Conservation (phyloP, 768 basidiomycete genomes). For the Russula foetens region DNA sequence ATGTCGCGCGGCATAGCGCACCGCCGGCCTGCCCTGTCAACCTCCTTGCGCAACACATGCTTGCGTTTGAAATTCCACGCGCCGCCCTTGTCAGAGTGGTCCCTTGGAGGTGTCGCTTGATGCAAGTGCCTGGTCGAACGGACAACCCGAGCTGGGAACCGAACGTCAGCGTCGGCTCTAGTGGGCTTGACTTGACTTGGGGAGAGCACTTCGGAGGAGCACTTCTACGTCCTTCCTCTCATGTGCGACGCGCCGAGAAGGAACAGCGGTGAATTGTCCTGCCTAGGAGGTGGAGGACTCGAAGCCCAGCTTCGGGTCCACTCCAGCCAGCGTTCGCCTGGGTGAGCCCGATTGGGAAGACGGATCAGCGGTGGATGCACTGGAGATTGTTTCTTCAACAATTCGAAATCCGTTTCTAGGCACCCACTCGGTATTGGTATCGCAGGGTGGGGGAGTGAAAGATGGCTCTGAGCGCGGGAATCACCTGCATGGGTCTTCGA, state of each 20-base stretch:
- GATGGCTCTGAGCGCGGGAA: neutral
- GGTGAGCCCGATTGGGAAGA: neutral
- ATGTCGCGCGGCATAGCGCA: slow-evolving; percentile 24
- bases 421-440: slow-evolving; percentile 9
- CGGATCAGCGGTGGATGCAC: neutral
- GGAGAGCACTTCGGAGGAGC: slow-evolving; percentile 51
- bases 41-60: slow-evolving; percentile 2
- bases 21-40: slow-evolving; percentile 21
- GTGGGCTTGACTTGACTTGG: slow-evolving; percentile 45
- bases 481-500: slow-evolving; percentile 7
- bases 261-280: slow-evolving; percentile 37
- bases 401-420: slow-evolving; percentile 38
- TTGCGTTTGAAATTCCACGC: slow-evolving; percentile 8
- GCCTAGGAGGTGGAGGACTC: slow-evolving; percentile 10
- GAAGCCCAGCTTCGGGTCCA: slow-evolving; percentile 22
- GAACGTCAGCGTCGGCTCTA: slow-evolving; percentile 52
- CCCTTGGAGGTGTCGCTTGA: neutral
- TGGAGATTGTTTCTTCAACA: slow-evolving; percentile 28
- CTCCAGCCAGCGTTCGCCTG: slow-evolving; percentile 15
- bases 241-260: slow-evolving; percentile 27
- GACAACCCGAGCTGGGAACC: slow-evolving; percentile 3
- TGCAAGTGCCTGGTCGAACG: neutral
- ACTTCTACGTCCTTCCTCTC: slow-evolving; percentile 25
- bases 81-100: neutral
- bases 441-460: neutral